A percentile compares a stretch with the other conserved stretches of the same genome.
These are phyloP conservation scores for Stachybotrys echinatus DNA, from an alignment of 2,329 filamentous ascomycete species.

Conservation along the genomic window DNA sequence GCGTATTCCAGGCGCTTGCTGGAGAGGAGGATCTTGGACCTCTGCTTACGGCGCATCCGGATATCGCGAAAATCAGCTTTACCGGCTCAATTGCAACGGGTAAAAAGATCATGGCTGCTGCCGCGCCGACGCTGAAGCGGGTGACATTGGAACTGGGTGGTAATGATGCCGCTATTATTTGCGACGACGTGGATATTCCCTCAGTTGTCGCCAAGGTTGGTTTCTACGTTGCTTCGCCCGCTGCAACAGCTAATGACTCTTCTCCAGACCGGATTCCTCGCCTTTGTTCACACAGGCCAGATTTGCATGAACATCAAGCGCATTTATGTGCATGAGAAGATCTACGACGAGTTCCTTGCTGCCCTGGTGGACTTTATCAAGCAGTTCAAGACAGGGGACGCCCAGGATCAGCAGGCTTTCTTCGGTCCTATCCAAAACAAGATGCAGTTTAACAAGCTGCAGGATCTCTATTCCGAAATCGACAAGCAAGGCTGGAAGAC, in stretches of 20 bases:
- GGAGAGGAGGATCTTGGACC: slow-evolving; percentile 57
- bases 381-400: slow-evolving; percentile 37
- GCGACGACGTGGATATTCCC: slow-evolving; percentile 49
- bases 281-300: slow-evolving; percentile 51
- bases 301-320: slow-evolving; percentile 42
- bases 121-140: slow-evolving; percentile 51
- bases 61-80: slow-evolving; percentile 56
- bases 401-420: slow-evolving; percentile 33
- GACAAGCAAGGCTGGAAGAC: slow-evolving; percentile 36
- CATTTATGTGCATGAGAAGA: slow-evolving; percentile 54
- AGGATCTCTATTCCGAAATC: slow-evolving; percentile 43
- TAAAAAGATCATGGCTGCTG: slow-evolving; percentile 53
- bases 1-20: slow-evolving; percentile 55
- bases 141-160: slow-evolving; percentile 57
- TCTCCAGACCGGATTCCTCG: slow-evolving; percentile 27
- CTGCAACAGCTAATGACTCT: no score
- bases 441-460: slow-evolving; percentile 43
- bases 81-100: slow-evolving; percentile 55
- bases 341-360: slow-evolving; percentile 50
- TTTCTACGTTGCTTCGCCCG: no score
- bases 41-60: slow-evolving; percentile 51
- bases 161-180: slow-evolving; percentile 55
- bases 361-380: slow-evolving; percentile 38
- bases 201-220: slow-evolving; percentile 25
- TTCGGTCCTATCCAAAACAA: slow-evolving; percentile 54